Evolutionary conservation across 176 grass and related monocot species (phyloP).

Genomic region (Carex littledalei): DNA sequence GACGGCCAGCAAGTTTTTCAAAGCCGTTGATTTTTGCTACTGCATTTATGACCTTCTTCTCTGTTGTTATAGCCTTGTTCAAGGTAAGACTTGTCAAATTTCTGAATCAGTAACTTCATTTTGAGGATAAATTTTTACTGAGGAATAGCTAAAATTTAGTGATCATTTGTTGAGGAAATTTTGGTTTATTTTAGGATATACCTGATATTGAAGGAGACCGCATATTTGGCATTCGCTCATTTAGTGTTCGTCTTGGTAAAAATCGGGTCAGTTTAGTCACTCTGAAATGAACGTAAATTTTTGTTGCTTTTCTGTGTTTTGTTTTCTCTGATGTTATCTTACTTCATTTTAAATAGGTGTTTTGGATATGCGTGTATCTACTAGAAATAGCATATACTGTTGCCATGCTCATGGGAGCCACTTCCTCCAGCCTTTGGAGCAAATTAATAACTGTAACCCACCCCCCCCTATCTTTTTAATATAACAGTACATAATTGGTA

Average conservation of each 20-base stretch:
- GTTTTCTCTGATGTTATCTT: not conserved
- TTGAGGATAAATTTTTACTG: not conserved
- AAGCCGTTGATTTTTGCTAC: constrained; percentile 87
- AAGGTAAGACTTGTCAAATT: constrained; percentile 43
- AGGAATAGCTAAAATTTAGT: not conserved
- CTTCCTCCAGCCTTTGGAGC: constrained; percentile 69
- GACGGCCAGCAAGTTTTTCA: constrained; percentile 58
- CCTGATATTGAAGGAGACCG: constrained; percentile 91
- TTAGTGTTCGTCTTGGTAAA: constrained; percentile 77
- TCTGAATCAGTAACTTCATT: not conserved
- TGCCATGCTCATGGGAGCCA: constrained; percentile 62
- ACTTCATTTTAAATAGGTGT: constrained; percentile 49
- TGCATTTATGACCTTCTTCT: constrained; percentile 98
- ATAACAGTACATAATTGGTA: not conserved
- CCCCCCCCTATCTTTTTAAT: not conserved
- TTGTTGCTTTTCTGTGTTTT: not conserved
- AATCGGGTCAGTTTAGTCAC: constrained; percentile 45
- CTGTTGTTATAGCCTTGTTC: constrained; percentile 96
- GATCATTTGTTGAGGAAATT: not conserved
- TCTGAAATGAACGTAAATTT: not conserved
- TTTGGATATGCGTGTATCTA: constrained; percentile 82
- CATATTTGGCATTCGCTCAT: constrained; percentile 88
- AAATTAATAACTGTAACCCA: constrained; percentile 55
- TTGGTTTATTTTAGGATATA: constrained; percentile 60
- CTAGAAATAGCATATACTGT: constrained; percentile 77